Percentiles rank a stretch among this genome's conserved stretches.
These are phyloP conservation scores for Casuarina glauca DNA, from an alignment of 306 rosid species.

Conservation along the genomic window DNA sequence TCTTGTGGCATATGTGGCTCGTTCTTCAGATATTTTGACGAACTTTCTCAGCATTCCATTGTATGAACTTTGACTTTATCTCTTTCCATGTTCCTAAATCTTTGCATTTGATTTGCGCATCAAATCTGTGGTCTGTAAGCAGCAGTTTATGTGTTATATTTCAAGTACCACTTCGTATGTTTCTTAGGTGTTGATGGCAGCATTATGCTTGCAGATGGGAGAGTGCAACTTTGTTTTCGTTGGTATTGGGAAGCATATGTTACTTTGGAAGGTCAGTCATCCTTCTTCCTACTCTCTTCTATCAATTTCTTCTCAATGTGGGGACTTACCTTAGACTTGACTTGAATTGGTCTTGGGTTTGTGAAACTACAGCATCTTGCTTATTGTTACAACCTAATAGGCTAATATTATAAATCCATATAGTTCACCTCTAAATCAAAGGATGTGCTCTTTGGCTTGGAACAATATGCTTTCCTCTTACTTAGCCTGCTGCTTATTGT, in stretches of 20 bases:
- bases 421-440: background rate
- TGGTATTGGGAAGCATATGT: constrained; percentile 71
- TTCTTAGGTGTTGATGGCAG: constrained; percentile 47
- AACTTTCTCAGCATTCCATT: constrained; percentile 62
- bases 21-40: constrained; percentile 78
- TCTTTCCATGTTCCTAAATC: constrained; percentile 4
- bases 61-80: constrained; percentile 38
- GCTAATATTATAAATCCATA: background rate
- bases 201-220: constrained; percentile 74
- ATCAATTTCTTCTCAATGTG: constrained; percentile 13
- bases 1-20: constrained; percentile 73
- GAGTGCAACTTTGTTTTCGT: constrained; percentile 75
- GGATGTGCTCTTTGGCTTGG: background rate
- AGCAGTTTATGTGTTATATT: constrained; percentile 18
- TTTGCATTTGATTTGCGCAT: constrained; percentile 2
- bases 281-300: constrained; percentile 19
- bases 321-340: background rate
- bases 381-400: background rate
- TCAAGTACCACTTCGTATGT: constrained; percentile 25
- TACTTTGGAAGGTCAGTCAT: constrained; percentile 70
- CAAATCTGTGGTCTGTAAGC: constrained; percentile 4
- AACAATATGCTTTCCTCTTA: background rate
- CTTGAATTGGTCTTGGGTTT: background rate
- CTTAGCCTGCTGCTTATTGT: constrained; percentile 4
- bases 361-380: background rate